phyloP scores from a whole-genome alignment of 2,329 filamentous ascomycete genomes.

The Gyromitra esculenta region DNA sequence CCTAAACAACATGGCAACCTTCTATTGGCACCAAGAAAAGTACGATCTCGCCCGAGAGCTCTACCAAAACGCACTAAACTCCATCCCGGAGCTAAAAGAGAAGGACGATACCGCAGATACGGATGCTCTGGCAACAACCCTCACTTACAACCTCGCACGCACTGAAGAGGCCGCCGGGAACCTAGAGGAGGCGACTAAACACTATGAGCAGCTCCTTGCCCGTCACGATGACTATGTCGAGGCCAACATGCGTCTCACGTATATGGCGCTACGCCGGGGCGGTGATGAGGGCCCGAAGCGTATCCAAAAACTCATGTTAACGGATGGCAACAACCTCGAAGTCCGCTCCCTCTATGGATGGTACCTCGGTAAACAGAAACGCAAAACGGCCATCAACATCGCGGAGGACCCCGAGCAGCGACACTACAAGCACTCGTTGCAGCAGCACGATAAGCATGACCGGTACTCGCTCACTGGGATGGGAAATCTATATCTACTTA shows the following conservation, averaged over 20 bases:
- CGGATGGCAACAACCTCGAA: slow-evolving; percentile 85
- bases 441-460: slow-evolving; percentile 96
- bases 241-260: slow-evolving; percentile 85
- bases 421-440: slow-evolving; percentile 95
- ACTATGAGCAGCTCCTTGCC: slow-evolving; percentile 85
- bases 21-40: slow-evolving; percentile 88
- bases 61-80: slow-evolving; percentile 90
- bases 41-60: slow-evolving; percentile 81
- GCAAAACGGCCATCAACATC: slow-evolving; percentile 82
- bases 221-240: slow-evolving; percentile 93
- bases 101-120: slow-evolving; percentile 80
- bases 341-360: slow-evolving; percentile 93
- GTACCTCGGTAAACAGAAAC: slow-evolving; percentile 86
- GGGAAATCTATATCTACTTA: slow-evolving; percentile 86
- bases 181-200: slow-evolving; percentile 82
- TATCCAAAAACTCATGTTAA: slow-evolving; percentile 84
- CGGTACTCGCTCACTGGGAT: slow-evolving; percentile 95
- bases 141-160: slow-evolving; percentile 94
- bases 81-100: slow-evolving; percentile 73
- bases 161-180: slow-evolving; percentile 89
- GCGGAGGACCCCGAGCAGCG: slow-evolving; percentile 90
- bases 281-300: slow-evolving; percentile 86
- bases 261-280: slow-evolving; percentile 83
- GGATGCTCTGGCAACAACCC: slow-evolving; percentile 91
- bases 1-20: slow-evolving; percentile 97